Percentiles rank a stretch among this genome's conserved stretches.
Conservation (phyloP, 2,329 filamentous ascomycete genomes). For the Hypoxylon sp. region DNA sequence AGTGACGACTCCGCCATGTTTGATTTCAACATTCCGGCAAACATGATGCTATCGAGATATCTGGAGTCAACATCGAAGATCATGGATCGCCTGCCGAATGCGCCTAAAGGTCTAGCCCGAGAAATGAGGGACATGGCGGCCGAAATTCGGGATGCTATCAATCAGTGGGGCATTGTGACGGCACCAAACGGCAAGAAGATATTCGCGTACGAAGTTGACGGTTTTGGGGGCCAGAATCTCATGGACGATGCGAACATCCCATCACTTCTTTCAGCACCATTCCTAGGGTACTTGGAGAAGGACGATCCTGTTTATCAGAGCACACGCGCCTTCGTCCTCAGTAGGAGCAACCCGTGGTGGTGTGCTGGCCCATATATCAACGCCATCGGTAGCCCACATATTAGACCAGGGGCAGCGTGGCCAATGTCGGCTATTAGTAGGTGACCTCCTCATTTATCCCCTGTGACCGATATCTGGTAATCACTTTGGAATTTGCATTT, state of each 20-base stretch:
- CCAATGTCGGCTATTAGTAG: slow-evolving; percentile 66
- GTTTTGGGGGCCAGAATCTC: slow-evolving; percentile 75
- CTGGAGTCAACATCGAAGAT: slow-evolving; percentile 66
- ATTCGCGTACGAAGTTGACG: slow-evolving; percentile 84
- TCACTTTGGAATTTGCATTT: neutral
- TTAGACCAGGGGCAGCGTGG: slow-evolving; percentile 73
- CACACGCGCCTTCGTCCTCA: slow-evolving; percentile 83
- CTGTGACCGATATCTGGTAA: neutral
- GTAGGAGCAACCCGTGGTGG: slow-evolving; percentile 84
- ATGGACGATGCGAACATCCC: slow-evolving; percentile 84
- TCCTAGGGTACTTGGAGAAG: slow-evolving; percentile 71
- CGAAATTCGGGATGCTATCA: slow-evolving; percentile 76
- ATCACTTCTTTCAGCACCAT: slow-evolving; percentile 74
- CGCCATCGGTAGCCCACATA: slow-evolving; percentile 78
- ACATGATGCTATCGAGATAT: slow-evolving; percentile 84
- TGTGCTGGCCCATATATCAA: slow-evolving; percentile 75
- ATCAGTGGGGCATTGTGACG: slow-evolving; percentile 76
- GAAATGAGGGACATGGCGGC: slow-evolving; percentile 72
- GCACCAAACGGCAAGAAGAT: slow-evolving; percentile 62
- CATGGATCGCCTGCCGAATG: slow-evolving; percentile 61
- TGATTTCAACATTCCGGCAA: slow-evolving; percentile 90
- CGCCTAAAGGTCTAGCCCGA: slow-evolving; percentile 60
- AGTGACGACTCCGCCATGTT: slow-evolving; percentile 90
- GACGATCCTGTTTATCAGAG: slow-evolving; percentile 80
- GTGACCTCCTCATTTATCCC: slow-evolving; percentile 3